Evolutionary conservation across 352 stramenopile species (phyloP).

Genomic region (Phytophthora pinifolia): DNA sequence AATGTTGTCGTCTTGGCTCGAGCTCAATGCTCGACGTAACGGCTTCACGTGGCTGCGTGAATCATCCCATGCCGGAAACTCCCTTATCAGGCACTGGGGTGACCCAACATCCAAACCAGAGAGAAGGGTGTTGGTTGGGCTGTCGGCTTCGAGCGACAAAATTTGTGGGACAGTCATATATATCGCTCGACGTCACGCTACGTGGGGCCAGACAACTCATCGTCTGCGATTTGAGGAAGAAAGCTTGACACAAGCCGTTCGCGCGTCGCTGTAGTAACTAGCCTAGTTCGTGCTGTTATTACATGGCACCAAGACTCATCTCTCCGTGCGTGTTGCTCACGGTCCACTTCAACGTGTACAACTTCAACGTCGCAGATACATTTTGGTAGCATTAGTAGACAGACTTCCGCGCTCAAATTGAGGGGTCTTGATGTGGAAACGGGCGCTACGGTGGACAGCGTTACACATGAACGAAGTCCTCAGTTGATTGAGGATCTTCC

Average conservation of each 20-base stretch:
- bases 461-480: too few species aligned
- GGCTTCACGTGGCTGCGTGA: conserved; percentile 6
- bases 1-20: conserved; percentile 7
- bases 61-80: conserved; percentile 25
- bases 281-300: not conserved
- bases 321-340: not conserved
- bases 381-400: not conserved
- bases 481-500: conserved; percentile 8
- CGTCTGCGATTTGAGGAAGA: conserved; percentile 9
- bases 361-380: conserved; percentile 23
- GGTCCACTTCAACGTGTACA: conserved; percentile 17
- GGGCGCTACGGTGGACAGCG: not conserved
- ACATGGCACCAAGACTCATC: conserved; percentile 2
- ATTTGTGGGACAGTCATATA: conserved; percentile 25
- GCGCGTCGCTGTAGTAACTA: not conserved
- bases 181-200: conserved; percentile 18
- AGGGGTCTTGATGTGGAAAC: not conserved
- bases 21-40: conserved; percentile 16
- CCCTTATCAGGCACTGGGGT: conserved; percentile 2
- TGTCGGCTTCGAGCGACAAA: conserved; percentile 24
- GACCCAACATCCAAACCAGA: not conserved
- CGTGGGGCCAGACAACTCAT: conserved; percentile 10
- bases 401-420: not conserved
- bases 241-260: not conserved
- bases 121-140: conserved; percentile 9